Conservation (phyloP, 116 monocot genomes). For the Phalaenopsis hybrid region DNA sequence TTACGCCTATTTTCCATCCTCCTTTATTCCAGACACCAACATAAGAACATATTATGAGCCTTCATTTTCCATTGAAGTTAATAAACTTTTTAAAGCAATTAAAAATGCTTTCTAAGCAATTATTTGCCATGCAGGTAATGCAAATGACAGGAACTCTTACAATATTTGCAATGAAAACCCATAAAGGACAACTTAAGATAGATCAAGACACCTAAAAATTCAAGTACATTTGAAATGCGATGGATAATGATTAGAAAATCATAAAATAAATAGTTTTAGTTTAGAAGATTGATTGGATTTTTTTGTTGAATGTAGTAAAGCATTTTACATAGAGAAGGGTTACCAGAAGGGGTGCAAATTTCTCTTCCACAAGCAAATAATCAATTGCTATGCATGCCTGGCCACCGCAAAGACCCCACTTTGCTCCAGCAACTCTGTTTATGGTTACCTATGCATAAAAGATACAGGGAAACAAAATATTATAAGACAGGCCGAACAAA, state of each 20-base stretch:
- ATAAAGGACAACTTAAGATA: neutral
- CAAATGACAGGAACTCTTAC: neutral
- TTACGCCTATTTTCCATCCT: too few relatives aligned
- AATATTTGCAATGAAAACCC: neutral
- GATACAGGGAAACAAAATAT: neutral
- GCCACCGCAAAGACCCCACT: conserved; percentile 72
- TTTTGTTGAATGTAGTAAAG: neutral
- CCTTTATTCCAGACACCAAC: neutral
- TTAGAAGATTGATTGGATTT: neutral
- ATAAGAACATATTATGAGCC: neutral
- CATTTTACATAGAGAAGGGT: neutral
- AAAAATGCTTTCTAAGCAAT: neutral
- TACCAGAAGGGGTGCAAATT: conserved; percentile 52
- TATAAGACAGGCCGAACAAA: neutral
- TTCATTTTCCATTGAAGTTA: neutral
- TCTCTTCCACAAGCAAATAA: conserved; percentile 70
- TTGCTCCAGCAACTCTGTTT: conserved; percentile 44
- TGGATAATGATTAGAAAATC: neutral
- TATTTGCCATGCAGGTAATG: neutral
- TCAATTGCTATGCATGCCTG: conserved; percentile 82
- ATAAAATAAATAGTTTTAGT: neutral
- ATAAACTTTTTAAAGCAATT: neutral
- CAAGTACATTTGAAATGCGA: neutral
- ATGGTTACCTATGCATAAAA: conserved; percentile 33
- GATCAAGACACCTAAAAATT: neutral